phyloP scores from a whole-genome alignment of 2,329 filamentous ascomycete genomes.

The Sphaerulina musiva region DNA sequence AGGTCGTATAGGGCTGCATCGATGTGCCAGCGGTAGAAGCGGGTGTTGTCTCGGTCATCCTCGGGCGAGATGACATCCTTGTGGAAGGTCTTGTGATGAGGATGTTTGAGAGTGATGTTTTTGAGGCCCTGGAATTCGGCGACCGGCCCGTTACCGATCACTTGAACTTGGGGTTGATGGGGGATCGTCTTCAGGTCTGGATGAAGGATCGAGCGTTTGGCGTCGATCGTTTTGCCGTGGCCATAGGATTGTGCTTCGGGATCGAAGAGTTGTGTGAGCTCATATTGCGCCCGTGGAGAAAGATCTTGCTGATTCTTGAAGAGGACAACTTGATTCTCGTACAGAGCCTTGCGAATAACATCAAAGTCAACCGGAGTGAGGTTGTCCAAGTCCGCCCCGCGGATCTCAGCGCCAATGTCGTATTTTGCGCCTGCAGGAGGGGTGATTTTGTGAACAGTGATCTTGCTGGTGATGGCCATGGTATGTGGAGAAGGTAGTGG shows the following conservation, averaged over 20 bases:
- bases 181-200: constrained; percentile 75
- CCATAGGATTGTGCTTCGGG: constrained; percentile 60
- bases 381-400: constrained; percentile 28
- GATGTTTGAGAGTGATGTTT: constrained; percentile 63
- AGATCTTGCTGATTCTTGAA: constrained; percentile 61
- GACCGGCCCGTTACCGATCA: constrained; percentile 70
- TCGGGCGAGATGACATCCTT: constrained; percentile 55
- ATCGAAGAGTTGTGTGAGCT: constrained; percentile 68
- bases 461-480: constrained; percentile 27
- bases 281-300: constrained; percentile 64
- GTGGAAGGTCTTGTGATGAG: constrained; percentile 73
- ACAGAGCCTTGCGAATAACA: constrained; percentile 58
- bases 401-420: constrained; percentile 28
- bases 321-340: constrained; percentile 61
- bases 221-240: constrained; percentile 67
- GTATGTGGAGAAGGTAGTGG: not conserved
- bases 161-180: constrained; percentile 71
- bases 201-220: constrained; percentile 60
- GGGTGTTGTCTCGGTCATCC: constrained; percentile 53
- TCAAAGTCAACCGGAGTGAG: constrained; percentile 56
- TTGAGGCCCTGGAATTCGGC: constrained; percentile 63
- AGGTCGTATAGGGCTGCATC: constrained; percentile 70
- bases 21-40: constrained; percentile 74
- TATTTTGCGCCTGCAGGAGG: constrained; percentile 20
- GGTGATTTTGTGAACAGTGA: constrained; percentile 24